Percentiles rank a stretch among this genome's conserved stretches.
Conservation (phyloP, 176 grass and related monocot species). For the Metroxylon sagu region DNA sequence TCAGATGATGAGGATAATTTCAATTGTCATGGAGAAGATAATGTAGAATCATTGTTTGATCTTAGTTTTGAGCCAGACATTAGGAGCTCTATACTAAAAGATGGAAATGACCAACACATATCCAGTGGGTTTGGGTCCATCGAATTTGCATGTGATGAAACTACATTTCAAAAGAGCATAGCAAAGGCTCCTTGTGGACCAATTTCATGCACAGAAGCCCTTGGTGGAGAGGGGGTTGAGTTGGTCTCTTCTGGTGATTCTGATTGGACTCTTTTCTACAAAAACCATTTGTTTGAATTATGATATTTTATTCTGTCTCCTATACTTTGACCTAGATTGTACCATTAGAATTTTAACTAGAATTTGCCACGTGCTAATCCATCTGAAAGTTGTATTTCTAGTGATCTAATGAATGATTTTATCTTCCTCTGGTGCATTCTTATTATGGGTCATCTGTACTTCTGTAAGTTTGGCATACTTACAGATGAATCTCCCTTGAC, state of each 20-base stretch:
- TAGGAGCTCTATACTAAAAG: constrained; percentile 12
- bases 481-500: too few species aligned
- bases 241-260: constrained; percentile 61
- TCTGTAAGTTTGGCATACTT: too few species aligned
- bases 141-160: constrained; percentile 26
- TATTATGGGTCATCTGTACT: too few species aligned
- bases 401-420: too few species aligned
- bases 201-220: constrained; percentile 46
- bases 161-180: constrained; percentile 13
- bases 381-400: too few species aligned
- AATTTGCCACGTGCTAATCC: neutral
- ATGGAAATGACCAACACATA: constrained; percentile 17
- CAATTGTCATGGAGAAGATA: neutral
- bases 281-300: constrained; percentile 68
- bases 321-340: neutral
- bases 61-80: constrained; percentile 10
- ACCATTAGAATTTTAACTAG: neutral
- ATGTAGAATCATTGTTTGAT: neutral
- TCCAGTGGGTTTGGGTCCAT: constrained; percentile 42
- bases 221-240: constrained; percentile 59
- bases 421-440: too few species aligned
- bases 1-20: constrained; percentile 71
- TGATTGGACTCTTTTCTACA: constrained; percentile 75
- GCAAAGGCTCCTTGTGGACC: constrained; percentile 1
- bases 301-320: constrained; percentile 23